Evolutionary conservation across 2,329 filamentous ascomycete genomes (phyloP), one percentile per base, ranked within the genome.

Genomic region (Fusarium burgessii): DNA sequence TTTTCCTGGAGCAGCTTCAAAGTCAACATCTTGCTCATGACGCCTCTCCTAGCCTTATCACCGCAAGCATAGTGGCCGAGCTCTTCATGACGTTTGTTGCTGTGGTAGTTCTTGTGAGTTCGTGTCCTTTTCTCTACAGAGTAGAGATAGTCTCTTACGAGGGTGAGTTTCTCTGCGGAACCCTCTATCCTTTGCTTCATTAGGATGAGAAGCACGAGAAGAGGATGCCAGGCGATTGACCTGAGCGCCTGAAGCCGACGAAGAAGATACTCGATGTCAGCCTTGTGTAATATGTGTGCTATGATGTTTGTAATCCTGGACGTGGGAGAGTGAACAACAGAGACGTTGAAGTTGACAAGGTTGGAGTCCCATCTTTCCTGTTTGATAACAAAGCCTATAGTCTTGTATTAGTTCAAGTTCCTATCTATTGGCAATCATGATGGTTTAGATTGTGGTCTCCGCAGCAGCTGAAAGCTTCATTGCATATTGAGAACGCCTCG

Each of bases 401-500:
- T 20, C n/a, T 0, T 17, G 6, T 23, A 5, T 23, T 23, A 23
- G 23, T 23, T 23, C 23, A 23, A 23, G 23, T 3, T 8, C 17
- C 7, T 5, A 14, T 0, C 27, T 32, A 17, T 20, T 47, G 45
- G 18, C 3, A 6, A 5, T 7, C 12, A 15, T 5, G 6, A 12
- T 8, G 27, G n/a, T 15, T 13, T 32, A 46, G 43, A 47, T 25
- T 8, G 6, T 27, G 27, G n/a, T 12, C 27, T 29, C 11, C 15
- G 7, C n/a, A 20, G 27, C 5, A 47, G 10, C 27, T 20, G 9
- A 32, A 7, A 10, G 12, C 13, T 12, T 47, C 12, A 14, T 3
- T 17, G 10, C n/a, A 32, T 47, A 2, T 7, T 2, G 7, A 5
- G 4, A 17, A 12, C 1, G 18, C 27, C 7, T 29, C 13, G 9